Percentiles rank a stretch among this genome's conserved stretches.
These are phyloP conservation scores for Rhodotorula paludigena DNA, from an alignment of 768 basidiomycete species.

Conservation along the genomic window DNA sequence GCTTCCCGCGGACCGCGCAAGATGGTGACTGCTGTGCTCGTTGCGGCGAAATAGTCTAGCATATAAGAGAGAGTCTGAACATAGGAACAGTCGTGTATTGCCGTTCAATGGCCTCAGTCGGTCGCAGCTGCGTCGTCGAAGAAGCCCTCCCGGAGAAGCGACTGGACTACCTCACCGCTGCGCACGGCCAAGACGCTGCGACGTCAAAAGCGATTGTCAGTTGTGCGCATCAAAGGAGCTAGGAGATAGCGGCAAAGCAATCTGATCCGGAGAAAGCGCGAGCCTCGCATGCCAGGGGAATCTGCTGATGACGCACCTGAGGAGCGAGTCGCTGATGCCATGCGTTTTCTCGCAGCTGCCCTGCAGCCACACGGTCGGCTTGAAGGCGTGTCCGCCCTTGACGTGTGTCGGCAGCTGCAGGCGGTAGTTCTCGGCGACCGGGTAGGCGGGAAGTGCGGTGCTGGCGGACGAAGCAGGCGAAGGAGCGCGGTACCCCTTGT, in stretches of 20 bases:
- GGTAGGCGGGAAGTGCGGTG: slow-evolving; percentile 45
- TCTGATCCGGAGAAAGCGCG: background rate
- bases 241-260: background rate
- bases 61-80: too few relatives aligned
- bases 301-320: slow-evolving; percentile 47
- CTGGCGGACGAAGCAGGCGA: too few relatives aligned
- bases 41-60: too few relatives aligned
- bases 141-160: slow-evolving; percentile 7
- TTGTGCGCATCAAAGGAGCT: too few relatives aligned
- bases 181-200: slow-evolving; percentile 29
- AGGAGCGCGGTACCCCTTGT: too few relatives aligned
- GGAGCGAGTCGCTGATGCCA: slow-evolving; percentile 52
- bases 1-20: too few relatives aligned
- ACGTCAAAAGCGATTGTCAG: background rate
- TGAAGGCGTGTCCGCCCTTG: slow-evolving; percentile 21
- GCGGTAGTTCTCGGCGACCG: slow-evolving; percentile 52
- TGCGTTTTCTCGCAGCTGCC: slow-evolving; percentile 50
- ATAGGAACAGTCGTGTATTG: background rate
- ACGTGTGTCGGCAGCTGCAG: slow-evolving; percentile 43
- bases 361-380: slow-evolving; percentile 48
- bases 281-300: too few relatives aligned
- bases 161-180: slow-evolving; percentile 21
- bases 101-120: background rate
- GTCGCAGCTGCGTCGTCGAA: slow-evolving; percentile 13
- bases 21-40: too few relatives aligned